Base-by-base conservation (phyloP, 768 basidiomycete genomes). In the Thelephora aurantiotincta region DNA sequence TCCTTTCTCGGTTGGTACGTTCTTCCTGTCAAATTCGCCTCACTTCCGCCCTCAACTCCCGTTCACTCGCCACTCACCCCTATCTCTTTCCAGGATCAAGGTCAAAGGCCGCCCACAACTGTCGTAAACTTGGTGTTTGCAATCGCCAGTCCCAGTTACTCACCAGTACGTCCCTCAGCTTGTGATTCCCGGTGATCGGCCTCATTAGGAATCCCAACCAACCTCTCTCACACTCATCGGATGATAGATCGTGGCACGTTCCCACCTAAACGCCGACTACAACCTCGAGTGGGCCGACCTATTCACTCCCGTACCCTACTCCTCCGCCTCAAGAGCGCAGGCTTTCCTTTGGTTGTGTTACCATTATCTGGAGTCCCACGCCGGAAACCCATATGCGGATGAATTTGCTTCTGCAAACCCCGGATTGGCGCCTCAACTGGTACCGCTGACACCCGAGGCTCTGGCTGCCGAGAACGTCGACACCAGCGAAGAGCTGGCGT, bases 101-200 rank as follows among this genome's bases (percentile, higher is more conserved):
- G 71, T 13, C 62, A 65, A 35, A 62, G 71, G 5, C 84, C 85
- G n/a, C 72, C 82, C 1, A 84, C 83, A 6, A 82, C 73, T 48
- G 68, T 82, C 33, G 73, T 75, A 45, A 82, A 85, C 57, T 68
- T 85, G 43, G 65, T 89, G 33, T 86, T 86, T 55, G 69, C 80
- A 13, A 65, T 87, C 41, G 71, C 78, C 19, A 75, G 71, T 54
- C 77, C 38, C 14, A 41, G 38, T 41, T 41, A 85, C 54, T 57
- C 65, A 3, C 47, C 57, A 11, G 70, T 69, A 43, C 46, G 70
- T 53, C 26, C 26, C 22, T 5, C 14, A 11, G 14, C 18, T 14
- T 18, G 38, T n/a, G 3, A 3, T 46, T 44, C 48, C 33, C 42
- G 38, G 22, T 23, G 6, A 48, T 26, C 13, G 41, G 34, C 33